phyloP scores from a whole-genome alignment of 495 filamentous ascomycete genomes.

The Aspergillus nidulans region DNA sequence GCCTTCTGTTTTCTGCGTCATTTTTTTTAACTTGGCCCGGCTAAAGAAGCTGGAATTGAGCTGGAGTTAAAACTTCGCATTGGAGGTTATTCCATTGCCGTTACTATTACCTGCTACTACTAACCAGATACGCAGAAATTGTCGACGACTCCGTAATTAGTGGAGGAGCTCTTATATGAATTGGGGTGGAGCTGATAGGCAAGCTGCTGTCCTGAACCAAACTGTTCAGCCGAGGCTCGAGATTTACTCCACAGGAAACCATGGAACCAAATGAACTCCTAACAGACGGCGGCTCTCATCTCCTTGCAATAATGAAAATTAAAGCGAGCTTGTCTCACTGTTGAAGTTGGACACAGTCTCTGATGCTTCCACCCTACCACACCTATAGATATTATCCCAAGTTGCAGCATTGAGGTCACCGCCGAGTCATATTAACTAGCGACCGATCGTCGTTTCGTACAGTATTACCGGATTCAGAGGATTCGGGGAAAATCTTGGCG shows the following conservation, averaged over 20 bases:
- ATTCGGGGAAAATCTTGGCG: conserved; percentile 3
- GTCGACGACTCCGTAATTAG: not conserved
- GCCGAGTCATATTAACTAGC: not conserved
- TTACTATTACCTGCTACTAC: not conserved
- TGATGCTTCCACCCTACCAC: not conserved
- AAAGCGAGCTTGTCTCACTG: not conserved
- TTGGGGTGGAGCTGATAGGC: conserved; percentile 8
- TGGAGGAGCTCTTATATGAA: conserved; percentile 6
- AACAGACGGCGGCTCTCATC: not conserved
- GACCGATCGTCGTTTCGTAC: not conserved
- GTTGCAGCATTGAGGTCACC: not conserved
- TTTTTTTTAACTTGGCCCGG: no score
- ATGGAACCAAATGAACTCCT: conserved; percentile 10
- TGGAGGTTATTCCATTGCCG: not conserved
- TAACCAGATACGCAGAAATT: not conserved
- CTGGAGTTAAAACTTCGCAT: no score
- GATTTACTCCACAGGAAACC: conserved; percentile 10
- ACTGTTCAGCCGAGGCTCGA: conserved; percentile 1
- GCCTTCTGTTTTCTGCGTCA: not conserved
- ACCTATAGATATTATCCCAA: not conserved
- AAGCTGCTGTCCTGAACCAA: conserved; percentile 1
- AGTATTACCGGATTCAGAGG: not conserved
- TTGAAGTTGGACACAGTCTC: not conserved
- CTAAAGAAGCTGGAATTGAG: not conserved
- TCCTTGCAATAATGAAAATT: not conserved